phyloP scores from a whole-genome alignment of 2,329 filamentous ascomycete species.

The Fusarium sambucinum region DNA sequence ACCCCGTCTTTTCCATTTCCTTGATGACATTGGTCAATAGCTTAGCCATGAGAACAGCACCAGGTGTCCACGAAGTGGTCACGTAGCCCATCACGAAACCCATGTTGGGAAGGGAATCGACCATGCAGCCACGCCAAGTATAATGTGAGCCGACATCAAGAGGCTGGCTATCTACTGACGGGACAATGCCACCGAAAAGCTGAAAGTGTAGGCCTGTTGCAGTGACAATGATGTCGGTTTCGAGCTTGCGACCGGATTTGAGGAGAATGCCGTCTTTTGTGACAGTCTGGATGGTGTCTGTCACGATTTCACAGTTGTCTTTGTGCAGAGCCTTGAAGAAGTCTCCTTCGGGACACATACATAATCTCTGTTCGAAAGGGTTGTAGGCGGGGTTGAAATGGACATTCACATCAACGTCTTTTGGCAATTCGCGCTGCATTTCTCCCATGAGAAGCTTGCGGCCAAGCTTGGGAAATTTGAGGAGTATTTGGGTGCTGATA shows the following conservation, averaged over 20 bases:
- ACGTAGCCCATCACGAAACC: constrained; percentile 73
- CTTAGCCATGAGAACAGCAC: constrained; percentile 65
- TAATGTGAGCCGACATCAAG: constrained; percentile 64
- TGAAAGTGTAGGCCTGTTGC: constrained; percentile 74
- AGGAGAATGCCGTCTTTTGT: constrained; percentile 62
- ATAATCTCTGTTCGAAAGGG: constrained; percentile 81
- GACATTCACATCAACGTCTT: constrained; percentile 64
- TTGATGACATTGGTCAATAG: constrained; percentile 65
- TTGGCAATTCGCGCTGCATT: constrained; percentile 65
- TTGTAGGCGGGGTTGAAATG: constrained; percentile 75
- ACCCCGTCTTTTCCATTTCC: constrained; percentile 62
- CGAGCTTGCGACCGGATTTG: constrained; percentile 61
- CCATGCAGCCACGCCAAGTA: constrained; percentile 73
- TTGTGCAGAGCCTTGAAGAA: constrained; percentile 64
- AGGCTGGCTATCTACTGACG: constrained; percentile 66
- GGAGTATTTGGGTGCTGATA: constrained; percentile 53
- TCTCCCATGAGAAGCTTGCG: constrained; percentile 54
- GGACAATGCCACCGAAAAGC: constrained; percentile 65
- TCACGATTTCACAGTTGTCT: constrained; percentile 62
- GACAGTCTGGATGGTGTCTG: constrained; percentile 65
- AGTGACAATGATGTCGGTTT: constrained; percentile 76
- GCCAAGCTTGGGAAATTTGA: constrained; percentile 44
- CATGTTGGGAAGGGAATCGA: constrained; percentile 75
- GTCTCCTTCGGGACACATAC: constrained; percentile 70
- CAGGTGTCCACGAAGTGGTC: constrained; percentile 75